A percentile compares a stretch with the other conserved stretches of the same genome.
Conservation (phyloP, 192 early-diverging fungal species). For the Coemansia sp. region DNA sequence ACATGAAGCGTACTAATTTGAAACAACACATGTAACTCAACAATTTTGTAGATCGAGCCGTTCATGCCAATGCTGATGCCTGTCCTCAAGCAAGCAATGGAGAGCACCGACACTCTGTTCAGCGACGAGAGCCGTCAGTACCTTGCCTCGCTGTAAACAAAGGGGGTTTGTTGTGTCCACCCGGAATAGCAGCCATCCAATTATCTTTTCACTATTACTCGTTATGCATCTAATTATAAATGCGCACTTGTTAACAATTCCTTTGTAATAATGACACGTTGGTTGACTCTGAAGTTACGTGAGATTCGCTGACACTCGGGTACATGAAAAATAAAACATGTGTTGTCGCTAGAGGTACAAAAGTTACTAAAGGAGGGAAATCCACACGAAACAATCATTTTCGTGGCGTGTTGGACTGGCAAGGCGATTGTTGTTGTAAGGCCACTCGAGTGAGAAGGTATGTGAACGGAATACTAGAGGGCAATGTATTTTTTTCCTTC, state of each 20-base stretch:
- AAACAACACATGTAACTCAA: background rate
- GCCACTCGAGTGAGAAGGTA: background rate
- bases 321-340: background rate
- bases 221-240: background rate
- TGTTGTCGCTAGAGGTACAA: background rate
- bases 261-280: background rate
- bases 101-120: conserved; percentile 40
- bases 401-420: background rate
- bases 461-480: background rate
- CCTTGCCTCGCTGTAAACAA: conserved; percentile 30
- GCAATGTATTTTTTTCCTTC: background rate
- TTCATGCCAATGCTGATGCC: conserved; percentile 37
- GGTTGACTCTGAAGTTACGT: background rate
- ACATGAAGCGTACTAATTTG: background rate
- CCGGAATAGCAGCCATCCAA: background rate
- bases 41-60: conserved; percentile 45
- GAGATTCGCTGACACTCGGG: background rate
- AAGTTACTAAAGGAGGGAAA: background rate
- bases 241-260: background rate
- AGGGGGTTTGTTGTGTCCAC: background rate
- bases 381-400: background rate
- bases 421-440: background rate
- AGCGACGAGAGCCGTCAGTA: conserved; percentile 53
- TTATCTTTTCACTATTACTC: background rate
- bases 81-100: conserved; percentile 52